Evolutionary conservation across 2,329 filamentous ascomycete species (phyloP).

Genomic region (Sarocladium strictum): DNA sequence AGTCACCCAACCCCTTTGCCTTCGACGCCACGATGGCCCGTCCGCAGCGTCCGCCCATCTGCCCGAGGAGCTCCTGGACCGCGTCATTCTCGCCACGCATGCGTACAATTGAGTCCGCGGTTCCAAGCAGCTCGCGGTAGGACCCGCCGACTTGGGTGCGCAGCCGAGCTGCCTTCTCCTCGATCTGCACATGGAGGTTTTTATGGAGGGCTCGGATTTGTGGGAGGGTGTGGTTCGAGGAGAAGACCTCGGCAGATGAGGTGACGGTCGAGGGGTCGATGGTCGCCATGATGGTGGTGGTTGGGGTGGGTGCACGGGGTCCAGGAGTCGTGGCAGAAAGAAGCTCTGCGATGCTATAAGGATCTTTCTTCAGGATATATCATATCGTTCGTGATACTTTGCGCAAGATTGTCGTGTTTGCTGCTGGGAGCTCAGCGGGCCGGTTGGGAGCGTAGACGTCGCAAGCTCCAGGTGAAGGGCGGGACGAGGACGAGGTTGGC

Average conservation of each 20-base stretch:
- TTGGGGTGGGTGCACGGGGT: slow-evolving; percentile 9
- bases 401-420: not conserved
- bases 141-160: slow-evolving; percentile 59
- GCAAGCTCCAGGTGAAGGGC: slow-evolving; percentile 4
- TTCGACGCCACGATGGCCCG: slow-evolving; percentile 64
- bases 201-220: slow-evolving; percentile 60
- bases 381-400: not conserved
- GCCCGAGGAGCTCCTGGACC: slow-evolving; percentile 65
- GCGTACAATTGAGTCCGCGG: slow-evolving; percentile 85
- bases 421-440: not conserved
- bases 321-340: not conserved
- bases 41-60: slow-evolving; percentile 73
- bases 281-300: slow-evolving; percentile 30
- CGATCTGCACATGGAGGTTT: slow-evolving; percentile 50
- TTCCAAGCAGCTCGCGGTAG: slow-evolving; percentile 86
- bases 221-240: slow-evolving; percentile 50
- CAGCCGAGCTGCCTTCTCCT: slow-evolving; percentile 56
- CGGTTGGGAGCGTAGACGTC: not conserved
- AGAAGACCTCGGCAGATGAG: slow-evolving; percentile 49
- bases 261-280: slow-evolving; percentile 43
- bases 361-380: not conserved
- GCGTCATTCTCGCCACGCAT: slow-evolving; percentile 76
- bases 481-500: not conserved
- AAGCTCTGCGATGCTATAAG: slow-evolving; percentile 7
- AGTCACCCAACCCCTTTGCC: slow-evolving; percentile 47